Conservation (phyloP, 2,329 filamentous ascomycete genomes). For the Nigrospora sphaerica region DNA sequence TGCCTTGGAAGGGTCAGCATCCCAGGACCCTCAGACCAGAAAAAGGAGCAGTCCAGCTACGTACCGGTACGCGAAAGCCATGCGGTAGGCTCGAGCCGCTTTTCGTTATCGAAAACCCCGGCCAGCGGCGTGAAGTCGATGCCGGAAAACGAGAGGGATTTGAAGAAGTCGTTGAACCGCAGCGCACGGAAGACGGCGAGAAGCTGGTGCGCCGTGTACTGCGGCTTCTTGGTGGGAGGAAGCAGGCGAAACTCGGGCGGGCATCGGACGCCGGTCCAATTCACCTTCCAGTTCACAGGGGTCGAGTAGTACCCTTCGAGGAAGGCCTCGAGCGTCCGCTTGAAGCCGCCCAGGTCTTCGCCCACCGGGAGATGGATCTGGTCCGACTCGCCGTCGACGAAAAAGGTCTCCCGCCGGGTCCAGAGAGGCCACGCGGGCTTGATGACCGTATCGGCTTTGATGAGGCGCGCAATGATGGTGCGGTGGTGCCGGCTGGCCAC, state of each 20-base stretch:
- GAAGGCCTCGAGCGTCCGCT: conserved; percentile 47
- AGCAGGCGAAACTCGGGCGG: conserved; percentile 48
- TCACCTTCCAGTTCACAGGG: conserved; percentile 44
- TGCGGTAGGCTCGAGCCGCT: conserved; percentile 38
- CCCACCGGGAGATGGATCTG: conserved; percentile 47
- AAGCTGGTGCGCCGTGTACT: conserved; percentile 43
- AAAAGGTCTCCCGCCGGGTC: conserved; percentile 45
- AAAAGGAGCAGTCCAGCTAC: conserved; percentile 5
- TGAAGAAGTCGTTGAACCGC: conserved; percentile 54
- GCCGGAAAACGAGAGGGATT: conserved; percentile 46
- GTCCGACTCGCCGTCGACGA: conserved; percentile 43
- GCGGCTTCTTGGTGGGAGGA: conserved; percentile 26
- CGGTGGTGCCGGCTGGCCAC: conserved; percentile 48
- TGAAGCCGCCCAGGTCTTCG: conserved; percentile 48
- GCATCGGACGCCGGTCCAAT: conserved; percentile 34
- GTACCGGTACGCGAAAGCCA: conserved; percentile 46
- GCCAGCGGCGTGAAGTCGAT: conserved; percentile 39
- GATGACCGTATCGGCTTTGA: conserved; percentile 46
- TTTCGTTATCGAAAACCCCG: conserved; percentile 32
- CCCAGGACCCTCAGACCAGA: no score
- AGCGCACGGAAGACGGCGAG: conserved; percentile 50
- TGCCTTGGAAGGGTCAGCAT: conserved; percentile 7
- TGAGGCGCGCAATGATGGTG: conserved; percentile 45
- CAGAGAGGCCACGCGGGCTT: conserved; percentile 53
- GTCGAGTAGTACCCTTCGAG: conserved; percentile 43